These are phyloP conservation scores for Talaromyces nanjingensis DNA, from an alignment of 495 filamentous ascomycete species.

Conservation along the genomic window DNA sequence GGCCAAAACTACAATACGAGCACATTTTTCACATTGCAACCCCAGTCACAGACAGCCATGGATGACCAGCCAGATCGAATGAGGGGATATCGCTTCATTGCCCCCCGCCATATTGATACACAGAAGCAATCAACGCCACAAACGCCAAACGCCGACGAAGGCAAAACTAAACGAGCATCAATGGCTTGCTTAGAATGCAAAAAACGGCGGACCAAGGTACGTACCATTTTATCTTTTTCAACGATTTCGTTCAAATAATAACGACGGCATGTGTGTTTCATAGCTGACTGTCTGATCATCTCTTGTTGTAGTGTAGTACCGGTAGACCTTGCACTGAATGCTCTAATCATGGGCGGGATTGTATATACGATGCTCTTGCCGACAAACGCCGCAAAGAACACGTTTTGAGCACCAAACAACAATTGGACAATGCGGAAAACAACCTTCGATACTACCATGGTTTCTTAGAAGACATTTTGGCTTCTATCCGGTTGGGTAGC, in stretches of 20 bases:
- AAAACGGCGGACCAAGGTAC: conserved; percentile 35
- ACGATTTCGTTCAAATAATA: neutral
- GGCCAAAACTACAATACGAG: neutral
- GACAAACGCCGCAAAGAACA: conserved; percentile 36
- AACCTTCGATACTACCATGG: conserved; percentile 20
- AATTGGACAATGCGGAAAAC: conserved; percentile 21
- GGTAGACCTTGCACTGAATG: conserved; percentile 31
- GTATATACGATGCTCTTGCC: conserved; percentile 29
- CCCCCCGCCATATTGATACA: conserved; percentile 4
- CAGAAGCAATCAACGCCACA: neutral
- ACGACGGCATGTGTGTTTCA: neutral
- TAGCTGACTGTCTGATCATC: conserved; percentile 1
- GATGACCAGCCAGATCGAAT: neutral
- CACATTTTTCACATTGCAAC: neutral
- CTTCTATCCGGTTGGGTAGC: conserved; percentile 21
- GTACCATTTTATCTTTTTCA: neutral
- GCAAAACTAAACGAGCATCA: conserved; percentile 32
- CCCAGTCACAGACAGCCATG: neutral
- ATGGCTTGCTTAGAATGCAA: conserved; percentile 38
- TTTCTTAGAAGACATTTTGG: conserved; percentile 26
- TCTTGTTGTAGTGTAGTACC: conserved; percentile 22
- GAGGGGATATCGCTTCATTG: conserved; percentile 3
- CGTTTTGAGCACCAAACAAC: conserved; percentile 9
- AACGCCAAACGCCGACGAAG: conserved; percentile 20
- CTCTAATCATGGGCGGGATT: conserved; percentile 25